Base-by-base conservation (phyloP, 2,329 filamentous ascomycete genomes). In the Aspergillus cejpii region DNA sequence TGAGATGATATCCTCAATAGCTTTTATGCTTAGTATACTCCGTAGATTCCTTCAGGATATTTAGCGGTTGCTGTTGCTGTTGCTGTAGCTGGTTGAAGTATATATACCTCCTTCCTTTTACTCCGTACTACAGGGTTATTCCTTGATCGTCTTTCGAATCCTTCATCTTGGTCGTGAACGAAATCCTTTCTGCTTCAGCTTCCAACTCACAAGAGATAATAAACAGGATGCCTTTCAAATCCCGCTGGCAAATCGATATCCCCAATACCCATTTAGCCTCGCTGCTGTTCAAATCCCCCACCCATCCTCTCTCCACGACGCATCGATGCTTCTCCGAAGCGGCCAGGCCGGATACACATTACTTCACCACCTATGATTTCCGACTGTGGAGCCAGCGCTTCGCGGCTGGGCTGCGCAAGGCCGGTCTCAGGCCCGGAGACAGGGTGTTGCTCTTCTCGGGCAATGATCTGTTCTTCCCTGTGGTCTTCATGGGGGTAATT, bases 381-480 rank as follows among this genome's bases (percentile, higher is more conserved):
- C 81, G 86, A 17, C 72, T 83, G 51, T 83, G 85, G 72, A 76
- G 81, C 26, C 84, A 89, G 63, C 80, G 85, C 11, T 68, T 92
- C 26, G 87, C 85, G 1, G 72, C 80, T 1, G 87, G 87, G 1
- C 69, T 88, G 23, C 73, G 72, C 37, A 75, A 76, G 43, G 74
- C 77, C 12, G 87, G 86, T 1, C 67, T 91, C 14, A 68, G 80
- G 50, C 69, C 71, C 0, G 83, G 85, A 8, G 85, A 89, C 54
- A 79, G 85, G 2, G 79, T 91, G 3, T 69, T 91, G 37, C 68
- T 91, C 15, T 90, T 84, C 65, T 83, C 83, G 0, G 78, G 80
- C 17, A 91, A 90, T 65, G 82, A 77, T 53, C 64, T 91, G 11
- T 87, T 84, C 68, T 87, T 83, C 59, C 83, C 86, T 0, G 72